These are phyloP conservation scores for Calonectria leucothoes DNA, from an alignment of 2,329 filamentous ascomycete species.

Conservation along the genomic window DNA sequence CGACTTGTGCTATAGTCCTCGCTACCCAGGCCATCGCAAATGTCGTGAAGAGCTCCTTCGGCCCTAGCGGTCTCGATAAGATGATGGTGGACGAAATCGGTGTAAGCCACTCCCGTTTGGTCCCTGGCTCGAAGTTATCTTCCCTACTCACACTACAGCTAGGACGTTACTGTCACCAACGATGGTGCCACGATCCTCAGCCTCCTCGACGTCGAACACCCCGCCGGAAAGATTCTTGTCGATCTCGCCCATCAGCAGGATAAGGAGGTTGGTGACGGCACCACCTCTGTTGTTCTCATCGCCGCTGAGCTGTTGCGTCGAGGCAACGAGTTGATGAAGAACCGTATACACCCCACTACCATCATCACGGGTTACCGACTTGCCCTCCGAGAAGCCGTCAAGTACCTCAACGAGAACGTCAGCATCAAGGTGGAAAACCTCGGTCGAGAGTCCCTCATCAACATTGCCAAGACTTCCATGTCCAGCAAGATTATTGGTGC, in stretches of 20 bases:
- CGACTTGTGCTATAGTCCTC: slow-evolving; percentile 68
- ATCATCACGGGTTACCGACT: slow-evolving; percentile 99
- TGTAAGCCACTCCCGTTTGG: slow-evolving; percentile 60
- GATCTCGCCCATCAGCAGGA: slow-evolving; percentile 98
- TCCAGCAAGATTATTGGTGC: slow-evolving; percentile 98
- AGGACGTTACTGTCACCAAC: slow-evolving; percentile 99
- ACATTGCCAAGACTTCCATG: slow-evolving; percentile 99
- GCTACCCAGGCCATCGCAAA: slow-evolving; percentile 98
- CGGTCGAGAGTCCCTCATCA: slow-evolving; percentile 89
- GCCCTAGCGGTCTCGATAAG: slow-evolving; percentile 96
- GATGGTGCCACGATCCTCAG: slow-evolving; percentile 97
- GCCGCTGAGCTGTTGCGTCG: slow-evolving; percentile 93
- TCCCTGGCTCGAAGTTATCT: slow-evolving; percentile 28
- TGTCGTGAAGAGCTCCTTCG: slow-evolving; percentile 99
- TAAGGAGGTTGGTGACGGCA: slow-evolving; percentile 98
- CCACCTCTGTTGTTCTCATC: slow-evolving; percentile 97
- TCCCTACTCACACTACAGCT: slow-evolving; percentile 35
- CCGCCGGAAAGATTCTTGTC: slow-evolving; percentile 97
- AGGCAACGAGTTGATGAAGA: slow-evolving; percentile 99
- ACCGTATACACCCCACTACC: slow-evolving; percentile 98
- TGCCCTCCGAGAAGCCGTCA: slow-evolving; percentile 93
- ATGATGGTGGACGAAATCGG: slow-evolving; percentile 99
- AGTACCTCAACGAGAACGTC: slow-evolving; percentile 99
- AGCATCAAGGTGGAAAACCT: slow-evolving; percentile 94
- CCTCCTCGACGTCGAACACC: slow-evolving; percentile 96